phyloP scores from a whole-genome alignment of 73 alveolate genomes.

The Blepharisma stoltei region DNA sequence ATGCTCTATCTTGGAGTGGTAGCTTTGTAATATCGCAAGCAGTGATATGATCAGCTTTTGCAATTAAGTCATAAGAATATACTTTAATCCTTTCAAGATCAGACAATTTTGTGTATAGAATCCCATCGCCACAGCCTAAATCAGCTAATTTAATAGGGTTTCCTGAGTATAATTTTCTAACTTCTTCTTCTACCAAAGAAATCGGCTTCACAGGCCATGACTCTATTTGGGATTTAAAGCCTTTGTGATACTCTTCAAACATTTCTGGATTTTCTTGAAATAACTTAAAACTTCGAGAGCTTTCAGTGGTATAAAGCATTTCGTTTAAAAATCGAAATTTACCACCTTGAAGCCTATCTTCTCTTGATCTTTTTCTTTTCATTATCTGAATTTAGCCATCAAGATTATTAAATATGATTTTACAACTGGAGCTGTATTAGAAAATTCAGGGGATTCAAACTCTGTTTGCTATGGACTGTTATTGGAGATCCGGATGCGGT shows the following conservation, averaged over 20 bases:
- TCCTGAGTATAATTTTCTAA: constrained; percentile 52
- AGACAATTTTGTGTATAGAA: constrained; percentile 53
- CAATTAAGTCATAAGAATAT: constrained; percentile 75
- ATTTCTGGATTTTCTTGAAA: constrained; percentile 64
- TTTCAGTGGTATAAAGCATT: constrained; percentile 68
- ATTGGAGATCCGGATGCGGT: no score
- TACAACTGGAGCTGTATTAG: no score
- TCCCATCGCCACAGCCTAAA: constrained; percentile 92
- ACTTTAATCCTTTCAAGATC: constrained; percentile 51
- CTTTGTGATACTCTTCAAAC: constrained; percentile 77
- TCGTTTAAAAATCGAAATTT: constrained; percentile 81
- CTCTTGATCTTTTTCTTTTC: not conserved
- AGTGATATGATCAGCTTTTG: constrained; percentile 51
- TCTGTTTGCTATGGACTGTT: no score
- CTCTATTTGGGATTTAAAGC: constrained; percentile 65
- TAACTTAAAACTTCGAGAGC: constrained; percentile 54
- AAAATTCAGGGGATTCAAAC: no score
- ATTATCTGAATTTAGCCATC: not conserved
- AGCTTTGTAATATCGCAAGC: constrained; percentile 69
- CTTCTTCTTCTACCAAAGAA: constrained; percentile 65
- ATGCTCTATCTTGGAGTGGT: constrained; percentile 53
- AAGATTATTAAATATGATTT: no score
- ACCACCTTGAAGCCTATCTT: constrained; percentile 38
- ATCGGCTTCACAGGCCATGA: constrained; percentile 88
- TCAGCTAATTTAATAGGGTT: constrained; percentile 62